Conservation (phyloP, 208 protist genomes). For the Acanthamoeba sp. region DNA sequence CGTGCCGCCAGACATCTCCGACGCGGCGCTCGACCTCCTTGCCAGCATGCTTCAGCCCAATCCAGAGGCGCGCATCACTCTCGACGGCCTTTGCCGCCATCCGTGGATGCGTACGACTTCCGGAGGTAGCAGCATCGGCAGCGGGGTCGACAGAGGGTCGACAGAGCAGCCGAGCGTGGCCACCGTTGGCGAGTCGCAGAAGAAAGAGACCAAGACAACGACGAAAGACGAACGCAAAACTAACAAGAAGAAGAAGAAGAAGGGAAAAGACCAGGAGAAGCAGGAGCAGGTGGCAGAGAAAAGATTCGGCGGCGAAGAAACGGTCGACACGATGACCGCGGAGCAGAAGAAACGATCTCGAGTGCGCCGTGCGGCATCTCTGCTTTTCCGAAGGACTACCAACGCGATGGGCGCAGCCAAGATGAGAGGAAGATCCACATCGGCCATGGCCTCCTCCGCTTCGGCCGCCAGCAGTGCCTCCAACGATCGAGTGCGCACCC, state of each 20-base stretch:
- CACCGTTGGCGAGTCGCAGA: background rate
- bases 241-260: background rate
- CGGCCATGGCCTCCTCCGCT: background rate
- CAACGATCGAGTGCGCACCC: too few relatives aligned
- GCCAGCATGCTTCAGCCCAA: conserved; percentile 47
- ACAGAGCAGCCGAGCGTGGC: background rate
- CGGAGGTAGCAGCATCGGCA: background rate
- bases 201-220: background rate
- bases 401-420: background rate
- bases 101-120: background rate
- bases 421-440: background rate
- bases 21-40: conserved; percentile 20
- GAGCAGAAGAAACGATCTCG: background rate
- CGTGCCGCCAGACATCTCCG: background rate
- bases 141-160: background rate
- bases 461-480: background rate
- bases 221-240: background rate
- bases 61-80: background rate
- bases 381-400: background rate
- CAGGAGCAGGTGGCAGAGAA: background rate
- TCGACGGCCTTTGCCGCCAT: conserved; percentile 39
- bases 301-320: background rate
- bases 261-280: background rate
- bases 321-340: background rate
- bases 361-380: background rate